These are phyloP conservation scores for Talaromyces liani DNA, from an alignment of 495 filamentous ascomycete species.

Conservation along the genomic window DNA sequence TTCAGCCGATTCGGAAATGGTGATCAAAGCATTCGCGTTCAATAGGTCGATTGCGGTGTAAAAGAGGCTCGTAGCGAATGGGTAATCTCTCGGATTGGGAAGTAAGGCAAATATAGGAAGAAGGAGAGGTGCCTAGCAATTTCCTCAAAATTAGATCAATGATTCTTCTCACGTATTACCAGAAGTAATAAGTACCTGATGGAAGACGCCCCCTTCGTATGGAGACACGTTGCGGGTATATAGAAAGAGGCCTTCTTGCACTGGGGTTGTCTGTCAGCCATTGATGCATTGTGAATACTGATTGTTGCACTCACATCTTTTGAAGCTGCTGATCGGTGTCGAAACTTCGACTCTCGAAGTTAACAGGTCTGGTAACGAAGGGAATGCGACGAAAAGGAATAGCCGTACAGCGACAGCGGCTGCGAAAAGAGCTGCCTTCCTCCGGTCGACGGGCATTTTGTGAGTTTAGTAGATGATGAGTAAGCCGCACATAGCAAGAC, in stretches of 20 bases:
- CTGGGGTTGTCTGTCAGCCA: constrained; percentile 30
- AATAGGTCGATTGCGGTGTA: constrained; percentile 78
- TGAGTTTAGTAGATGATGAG: neutral
- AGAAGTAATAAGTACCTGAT: constrained; percentile 52
- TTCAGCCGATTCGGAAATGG: constrained; percentile 78
- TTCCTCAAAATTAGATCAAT: too few relatives aligned
- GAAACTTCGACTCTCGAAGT: constrained; percentile 93
- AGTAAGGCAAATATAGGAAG: constrained; percentile 86
- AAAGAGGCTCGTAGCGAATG: constrained; percentile 68
- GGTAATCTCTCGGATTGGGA: constrained; percentile 54
- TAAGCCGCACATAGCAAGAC: neutral
- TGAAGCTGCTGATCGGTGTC: constrained; percentile 95
- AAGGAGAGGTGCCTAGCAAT: constrained; percentile 67
- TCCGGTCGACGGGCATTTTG: constrained; percentile 59
- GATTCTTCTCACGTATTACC: neutral
- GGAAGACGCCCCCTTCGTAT: constrained; percentile 95
- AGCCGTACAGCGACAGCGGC: constrained; percentile 74
- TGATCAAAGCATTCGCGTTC: constrained; percentile 72
- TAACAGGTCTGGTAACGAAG: constrained; percentile 75
- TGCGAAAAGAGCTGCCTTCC: constrained; percentile 66
- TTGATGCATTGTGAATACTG: neutral
- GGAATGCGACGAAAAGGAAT: constrained; percentile 72
- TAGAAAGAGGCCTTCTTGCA: constrained; percentile 93
- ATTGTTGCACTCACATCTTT: constrained; percentile 61
- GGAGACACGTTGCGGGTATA: constrained; percentile 95